Percentiles rank a stretch among this genome's conserved stretches.
phyloP scores from a whole-genome alignment of 202 grass and related monocot genomes.

The Carex arenaria region DNA sequence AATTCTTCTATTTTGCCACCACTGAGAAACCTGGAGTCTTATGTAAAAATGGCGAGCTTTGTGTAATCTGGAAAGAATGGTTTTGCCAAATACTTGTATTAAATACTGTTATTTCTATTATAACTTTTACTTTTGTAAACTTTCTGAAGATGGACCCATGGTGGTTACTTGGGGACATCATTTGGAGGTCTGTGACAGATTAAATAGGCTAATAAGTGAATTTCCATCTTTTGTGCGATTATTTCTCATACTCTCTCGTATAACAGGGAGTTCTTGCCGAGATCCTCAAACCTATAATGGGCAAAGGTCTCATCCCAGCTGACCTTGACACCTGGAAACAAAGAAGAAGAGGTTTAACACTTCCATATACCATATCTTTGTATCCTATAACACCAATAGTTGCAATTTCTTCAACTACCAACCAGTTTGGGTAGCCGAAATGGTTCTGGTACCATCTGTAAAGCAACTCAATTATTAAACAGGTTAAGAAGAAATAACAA shows the following conservation, averaged over 20 bases:
- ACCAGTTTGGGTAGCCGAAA: neutral
- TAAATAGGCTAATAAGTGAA: neutral
- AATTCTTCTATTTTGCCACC: neutral
- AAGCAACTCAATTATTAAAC: neutral
- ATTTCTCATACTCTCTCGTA: conserved; percentile 14
- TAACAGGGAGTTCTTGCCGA: conserved; percentile 79
- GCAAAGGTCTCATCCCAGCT: conserved; percentile 91
- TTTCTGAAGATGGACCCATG: neutral
- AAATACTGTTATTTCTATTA: neutral
- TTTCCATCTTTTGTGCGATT: neutral
- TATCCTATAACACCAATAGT: neutral
- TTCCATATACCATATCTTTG: conserved; percentile 2
- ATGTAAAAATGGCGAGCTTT: neutral
- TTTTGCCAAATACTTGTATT: neutral
- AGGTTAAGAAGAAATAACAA: neutral
- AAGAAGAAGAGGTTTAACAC: conserved; percentile 90
- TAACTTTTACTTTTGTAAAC: neutral
- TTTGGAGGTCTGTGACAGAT: neutral
- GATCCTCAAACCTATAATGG: conserved; percentile 98
- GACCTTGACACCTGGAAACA: conserved; percentile 96
- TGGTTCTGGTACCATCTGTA: neutral
- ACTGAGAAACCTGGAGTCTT: neutral
- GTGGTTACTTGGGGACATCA: neutral
- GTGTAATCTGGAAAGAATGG: neutral
- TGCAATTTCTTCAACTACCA: neutral